Evolutionary conservation across 345 rosid genomes (phyloP), one percentile per base, ranked within the genome.

Genomic region (Arabidopsis thaliana): DNA sequence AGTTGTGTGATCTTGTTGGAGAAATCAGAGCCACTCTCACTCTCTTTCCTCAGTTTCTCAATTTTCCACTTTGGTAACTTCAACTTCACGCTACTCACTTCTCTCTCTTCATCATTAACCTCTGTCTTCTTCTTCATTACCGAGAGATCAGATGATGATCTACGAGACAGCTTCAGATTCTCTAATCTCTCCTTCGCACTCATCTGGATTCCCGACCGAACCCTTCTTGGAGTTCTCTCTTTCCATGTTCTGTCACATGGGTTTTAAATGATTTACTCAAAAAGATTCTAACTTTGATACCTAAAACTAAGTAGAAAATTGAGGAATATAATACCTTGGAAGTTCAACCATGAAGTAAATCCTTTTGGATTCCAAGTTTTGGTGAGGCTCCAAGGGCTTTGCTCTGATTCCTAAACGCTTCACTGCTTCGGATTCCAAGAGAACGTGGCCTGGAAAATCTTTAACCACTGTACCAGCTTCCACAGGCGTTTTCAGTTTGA

Each of bases 121-220:
- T 7, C 32, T 0, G 33, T 6, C 2, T 13, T 20, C 25, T 51
- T 69, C 73, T 79, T 87, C 80, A 88, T 77, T 52, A 81, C 77
- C 5, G 93, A 81, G 3, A 95, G 85, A 78, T 93, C 96, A 23
- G 99, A 96, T 0, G 78, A 83, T 7, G 98, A 90, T 76, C 99
- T 84, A 77, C 94, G 77, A 7, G 94, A 75, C 82, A 93, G 25
- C 96, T 83, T 90, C 28, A 95, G 81, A 75, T 83, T 85, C 83
- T 96, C 98, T 2, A 96, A 81, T 76, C 94, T 83, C 79, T 93
- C 99, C 80, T 83, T 86, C 0, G 99, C 98, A 61, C 88, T 83
- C 97, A 96, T 88, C 80, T 75, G 71, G 0, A 96, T 87, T 45
- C 86, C 95, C 10, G 97, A 96, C 78, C 89, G 82, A 59, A 81